Evolutionary conservation across 805 yeast genomes (phyloP), one percentile per base, ranked within the genome.

Genomic region (Saccharomycopsis fodiens): DNA sequence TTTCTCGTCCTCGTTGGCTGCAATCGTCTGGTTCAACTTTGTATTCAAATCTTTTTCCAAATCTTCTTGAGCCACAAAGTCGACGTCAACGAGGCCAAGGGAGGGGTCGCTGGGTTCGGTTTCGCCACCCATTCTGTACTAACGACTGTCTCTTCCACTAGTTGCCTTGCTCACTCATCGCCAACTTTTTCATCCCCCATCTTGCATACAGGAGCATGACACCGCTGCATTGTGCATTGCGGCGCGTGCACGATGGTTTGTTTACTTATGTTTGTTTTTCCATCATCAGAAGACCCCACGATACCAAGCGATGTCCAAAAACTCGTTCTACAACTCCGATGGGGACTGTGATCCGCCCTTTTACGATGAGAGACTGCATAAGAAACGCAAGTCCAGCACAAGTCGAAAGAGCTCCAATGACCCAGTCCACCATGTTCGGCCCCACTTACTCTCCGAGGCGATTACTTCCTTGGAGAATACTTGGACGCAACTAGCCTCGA

Each of bases 51-150:
- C 68, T 39, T 76, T 65, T 57, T 89, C 98, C n/a, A 91, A 62
- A 6, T 80, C 79, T 44, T 75, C 79, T 60, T 93, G 97, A 55
- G 85, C 88, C 48, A 87, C 78, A 2, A 86, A 66, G 55, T 69
- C 69, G 23, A 85, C 78, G 1, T 77, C 79, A 17, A 76, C 54
- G 2, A 64, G 57, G 19, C 60, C 58, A 29, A 72, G 10, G 10
- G n/a, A n/a, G n/a, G n/a, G 56, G 1, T 60, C 55, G 15, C 52
- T 51, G 15, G 34, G 7, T 13, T 39, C 23, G 17, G 17, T 35
- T 16, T n/a, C 20, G n/a, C n/a, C n/a, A n/a, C n/a, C n/a, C n/a
- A n/a, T n/a, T n/a, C n/a, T 15, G 15, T 30, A 15, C 34, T 30
- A 30, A n/a, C 34, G 15, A n/a, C 34, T n/a, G 15, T 30, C 34